phyloP scores from a whole-genome alignment of 2,329 filamentous ascomycete species.

The Grosmannia penicillata region DNA sequence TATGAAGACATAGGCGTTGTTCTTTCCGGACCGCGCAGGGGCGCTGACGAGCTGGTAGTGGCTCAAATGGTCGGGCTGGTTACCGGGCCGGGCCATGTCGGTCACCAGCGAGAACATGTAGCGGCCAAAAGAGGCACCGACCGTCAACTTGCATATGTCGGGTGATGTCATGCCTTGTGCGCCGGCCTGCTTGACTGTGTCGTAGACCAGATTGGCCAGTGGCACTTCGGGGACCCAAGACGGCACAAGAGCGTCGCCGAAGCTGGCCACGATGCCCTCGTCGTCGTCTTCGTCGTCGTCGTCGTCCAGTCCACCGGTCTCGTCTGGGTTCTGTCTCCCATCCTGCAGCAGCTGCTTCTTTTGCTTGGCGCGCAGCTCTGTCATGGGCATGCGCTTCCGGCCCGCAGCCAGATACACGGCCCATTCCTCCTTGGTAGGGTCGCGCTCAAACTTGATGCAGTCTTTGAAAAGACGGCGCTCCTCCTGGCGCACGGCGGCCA shows the following conservation, averaged over 20 bases:
- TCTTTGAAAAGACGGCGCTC: slow-evolving; percentile 40
- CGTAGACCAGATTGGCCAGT: slow-evolving; percentile 19
- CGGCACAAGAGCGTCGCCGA: neutral
- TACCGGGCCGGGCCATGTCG: slow-evolving; percentile 17
- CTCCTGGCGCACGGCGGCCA: slow-evolving; percentile 37
- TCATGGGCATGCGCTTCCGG: slow-evolving; percentile 15
- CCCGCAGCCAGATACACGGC: slow-evolving; percentile 36
- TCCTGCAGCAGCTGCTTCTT: slow-evolving; percentile 1
- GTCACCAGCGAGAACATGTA: slow-evolving; percentile 19
- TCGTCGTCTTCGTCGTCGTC: slow-evolving; percentile 6
- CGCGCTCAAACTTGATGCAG: slow-evolving; percentile 42
- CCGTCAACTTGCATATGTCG: slow-evolving; percentile 19
- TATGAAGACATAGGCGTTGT: slow-evolving; percentile 26
- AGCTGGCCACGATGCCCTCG: slow-evolving; percentile 7
- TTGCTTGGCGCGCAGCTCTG: slow-evolving; percentile 7
- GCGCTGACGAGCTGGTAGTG: slow-evolving; percentile 23
- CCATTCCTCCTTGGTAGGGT: slow-evolving; percentile 43
- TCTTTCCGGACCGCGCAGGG: slow-evolving; percentile 23
- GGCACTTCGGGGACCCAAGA: slow-evolving; percentile 20
- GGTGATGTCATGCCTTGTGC: slow-evolving; percentile 19
- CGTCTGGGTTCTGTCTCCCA: neutral
- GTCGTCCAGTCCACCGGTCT: slow-evolving; percentile 2
- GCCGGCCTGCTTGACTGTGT: slow-evolving; percentile 18
- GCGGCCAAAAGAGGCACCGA: slow-evolving; percentile 20
- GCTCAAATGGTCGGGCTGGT: slow-evolving; percentile 24